phyloP scores from a whole-genome alignment of 192 early-diverging fungal genomes.

The Diversispora eburnea region DNA sequence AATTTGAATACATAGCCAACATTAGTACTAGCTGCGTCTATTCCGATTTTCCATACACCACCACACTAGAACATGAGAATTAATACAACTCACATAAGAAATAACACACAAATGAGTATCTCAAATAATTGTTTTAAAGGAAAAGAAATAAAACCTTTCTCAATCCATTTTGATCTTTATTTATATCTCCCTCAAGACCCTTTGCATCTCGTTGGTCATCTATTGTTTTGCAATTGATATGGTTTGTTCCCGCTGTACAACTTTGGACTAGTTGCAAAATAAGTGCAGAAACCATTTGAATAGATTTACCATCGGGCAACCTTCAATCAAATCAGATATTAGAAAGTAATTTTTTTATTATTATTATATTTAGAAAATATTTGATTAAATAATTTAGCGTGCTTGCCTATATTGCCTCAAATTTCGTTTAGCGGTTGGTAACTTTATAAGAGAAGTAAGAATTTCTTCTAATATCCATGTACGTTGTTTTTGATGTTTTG shows the following conservation, averaged over 20 bases:
- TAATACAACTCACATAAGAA: neutral
- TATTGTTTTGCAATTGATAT: neutral
- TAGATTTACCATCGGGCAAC: conserved; percentile 55
- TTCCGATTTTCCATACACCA: conserved; percentile 37
- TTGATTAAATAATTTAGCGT: neutral
- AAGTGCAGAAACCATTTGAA: conserved; percentile 70
- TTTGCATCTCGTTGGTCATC: conserved; percentile 16
- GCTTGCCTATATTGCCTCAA: conserved; percentile 27
- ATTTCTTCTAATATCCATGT: conserved; percentile 86
- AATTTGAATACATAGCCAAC: conserved; percentile 59
- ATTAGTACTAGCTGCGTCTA: conserved; percentile 54
- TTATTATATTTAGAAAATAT: neutral
- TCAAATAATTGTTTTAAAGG: conserved; percentile 20
- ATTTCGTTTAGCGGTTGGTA: conserved; percentile 42
- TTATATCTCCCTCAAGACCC: neutral
- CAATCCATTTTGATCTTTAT: neutral
- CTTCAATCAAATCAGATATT: neutral
- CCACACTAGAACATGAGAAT: conserved; percentile 2
- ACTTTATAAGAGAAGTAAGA: conserved; percentile 65
- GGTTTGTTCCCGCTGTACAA: conserved; percentile 34
- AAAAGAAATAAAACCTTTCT: conserved; percentile 30
- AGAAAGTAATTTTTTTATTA: neutral
- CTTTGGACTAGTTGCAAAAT: conserved; percentile 69
- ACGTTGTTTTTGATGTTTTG: conserved; percentile 57
- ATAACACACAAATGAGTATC: neutral